Evolutionary conservation across 2,329 filamentous ascomycete species (phyloP).

Genomic region (Beauveria scarabaeidicola): DNA sequence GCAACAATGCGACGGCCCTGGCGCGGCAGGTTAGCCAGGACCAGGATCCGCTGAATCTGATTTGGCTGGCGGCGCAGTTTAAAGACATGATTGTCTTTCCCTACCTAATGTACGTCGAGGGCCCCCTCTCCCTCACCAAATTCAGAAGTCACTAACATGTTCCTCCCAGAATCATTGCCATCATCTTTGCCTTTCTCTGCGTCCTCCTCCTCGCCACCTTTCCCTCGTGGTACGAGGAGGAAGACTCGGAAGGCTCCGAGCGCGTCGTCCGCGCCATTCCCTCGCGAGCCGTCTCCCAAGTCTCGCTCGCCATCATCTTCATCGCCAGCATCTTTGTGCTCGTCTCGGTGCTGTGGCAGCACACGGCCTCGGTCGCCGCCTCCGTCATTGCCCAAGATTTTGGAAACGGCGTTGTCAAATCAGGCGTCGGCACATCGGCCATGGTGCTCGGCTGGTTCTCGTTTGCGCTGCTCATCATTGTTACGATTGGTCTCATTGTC

Average conservation of each 20-base stretch:
- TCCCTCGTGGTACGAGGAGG: conserved; percentile 93
- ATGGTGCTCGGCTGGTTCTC: conserved; percentile 99
- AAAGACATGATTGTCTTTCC: conserved; percentile 98
- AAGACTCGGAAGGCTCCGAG: conserved; percentile 70
- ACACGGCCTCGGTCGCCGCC: conserved; percentile 92
- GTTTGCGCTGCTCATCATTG: conserved; percentile 85
- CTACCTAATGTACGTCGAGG: conserved; percentile 71
- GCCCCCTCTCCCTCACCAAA: not conserved
- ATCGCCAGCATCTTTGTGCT: conserved; percentile 62
- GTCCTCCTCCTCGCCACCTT: conserved; percentile 93
- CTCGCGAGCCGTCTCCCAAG: conserved; percentile 82
- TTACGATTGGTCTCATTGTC: conserved; percentile 87
- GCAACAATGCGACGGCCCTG: conserved; percentile 90
- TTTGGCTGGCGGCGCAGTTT: conserved; percentile 95
- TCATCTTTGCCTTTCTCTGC: conserved; percentile 94
- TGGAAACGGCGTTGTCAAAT: conserved; percentile 78
- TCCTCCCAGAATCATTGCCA: conserved; percentile 73
- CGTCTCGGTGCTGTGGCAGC: conserved; percentile 79
- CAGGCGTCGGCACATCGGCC: conserved; percentile 83
- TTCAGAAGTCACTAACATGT: conserved; percentile 11
- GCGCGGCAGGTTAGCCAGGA: conserved; percentile 84
- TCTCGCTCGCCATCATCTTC: conserved; percentile 88
- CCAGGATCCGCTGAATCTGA: conserved; percentile 91
- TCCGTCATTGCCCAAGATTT: conserved; percentile 89
- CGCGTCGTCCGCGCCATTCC: conserved; percentile 92